Conservation (phyloP, 129 eudicot species). For the Artemisia tridentata region DNA sequence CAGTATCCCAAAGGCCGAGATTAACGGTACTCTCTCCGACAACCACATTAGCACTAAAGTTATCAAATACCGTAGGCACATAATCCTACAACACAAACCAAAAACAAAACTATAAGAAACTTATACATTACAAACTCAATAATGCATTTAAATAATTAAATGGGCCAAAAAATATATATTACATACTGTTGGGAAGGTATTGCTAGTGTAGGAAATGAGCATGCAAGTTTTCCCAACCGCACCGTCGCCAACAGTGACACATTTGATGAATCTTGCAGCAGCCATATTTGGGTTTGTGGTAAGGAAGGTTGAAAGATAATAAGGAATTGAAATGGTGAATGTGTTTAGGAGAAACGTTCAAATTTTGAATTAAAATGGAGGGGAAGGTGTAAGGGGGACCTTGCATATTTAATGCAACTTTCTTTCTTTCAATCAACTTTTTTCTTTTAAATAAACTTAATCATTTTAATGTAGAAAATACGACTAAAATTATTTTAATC, state of each 20-base stretch:
- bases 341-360: slow-evolving; percentile 33
- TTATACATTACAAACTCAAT: not conserved
- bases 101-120: too few relatives aligned
- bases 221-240: slow-evolving; percentile 59
- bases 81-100: slow-evolving; percentile 53
- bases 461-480: not conserved
- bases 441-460: not conserved
- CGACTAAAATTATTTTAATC: not conserved
- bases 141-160: not conserved
- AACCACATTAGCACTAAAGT: slow-evolving; percentile 85
- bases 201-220: slow-evolving; percentile 60
- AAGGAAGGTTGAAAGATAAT: slow-evolving; percentile 21
- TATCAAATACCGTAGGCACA: slow-evolving; percentile 88
- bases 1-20: slow-evolving; percentile 95
- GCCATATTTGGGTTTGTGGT: slow-evolving; percentile 27
- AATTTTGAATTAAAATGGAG: slow-evolving; percentile 44
- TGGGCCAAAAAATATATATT: not conserved
- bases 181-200: slow-evolving; percentile 52
- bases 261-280: slow-evolving; percentile 54
- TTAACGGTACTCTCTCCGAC: slow-evolving; percentile 84
- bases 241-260: slow-evolving; percentile 59
- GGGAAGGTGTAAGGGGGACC: slow-evolving; percentile 24
- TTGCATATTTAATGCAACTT: slow-evolving; percentile 19
- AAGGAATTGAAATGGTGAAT: slow-evolving; percentile 18
- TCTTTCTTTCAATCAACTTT: slow-evolving; percentile 3